Evolutionary conservation across 1,139 yeast species (phyloP).

Genomic region (Candida neerlandica): DNA sequence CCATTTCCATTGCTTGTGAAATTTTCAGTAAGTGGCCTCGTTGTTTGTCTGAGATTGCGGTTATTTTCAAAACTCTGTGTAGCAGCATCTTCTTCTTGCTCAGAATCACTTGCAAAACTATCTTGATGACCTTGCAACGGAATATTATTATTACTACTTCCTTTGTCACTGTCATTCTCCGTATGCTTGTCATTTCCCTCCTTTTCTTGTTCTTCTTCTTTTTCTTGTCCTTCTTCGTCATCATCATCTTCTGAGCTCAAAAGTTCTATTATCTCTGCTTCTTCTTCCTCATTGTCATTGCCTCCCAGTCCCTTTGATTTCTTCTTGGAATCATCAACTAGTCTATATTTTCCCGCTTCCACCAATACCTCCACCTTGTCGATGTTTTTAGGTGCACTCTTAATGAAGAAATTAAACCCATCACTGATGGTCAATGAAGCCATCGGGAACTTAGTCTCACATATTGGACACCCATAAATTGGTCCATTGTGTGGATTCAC

Average conservation of each 20-base stretch:
- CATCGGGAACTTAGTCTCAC: conserved; percentile 38
- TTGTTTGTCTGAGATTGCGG: background rate
- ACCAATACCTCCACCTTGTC: conserved; percentile 37
- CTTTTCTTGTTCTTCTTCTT: conserved; percentile 13
- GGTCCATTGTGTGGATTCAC: conserved; percentile 16
- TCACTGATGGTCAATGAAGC: conserved; percentile 43
- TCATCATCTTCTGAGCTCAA: conserved; percentile 34
- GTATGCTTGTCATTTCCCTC: background rate
- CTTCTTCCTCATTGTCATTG: conserved; percentile 10
- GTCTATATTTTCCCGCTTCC: conserved; percentile 38
- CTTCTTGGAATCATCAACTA: conserved; percentile 29
- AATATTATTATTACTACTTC: no score
- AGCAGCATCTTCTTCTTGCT: no score
- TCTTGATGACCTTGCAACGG: no score
- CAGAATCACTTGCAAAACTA: no score
- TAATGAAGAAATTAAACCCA: conserved; percentile 45
- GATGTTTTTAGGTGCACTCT: conserved; percentile 38
- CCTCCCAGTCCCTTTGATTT: background rate
- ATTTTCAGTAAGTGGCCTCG: background rate
- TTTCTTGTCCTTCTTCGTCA: no score
- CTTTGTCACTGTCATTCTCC: no score
- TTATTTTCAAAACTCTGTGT: background rate
- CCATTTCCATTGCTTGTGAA: conserved; percentile 1
- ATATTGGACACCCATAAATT: conserved; percentile 43
- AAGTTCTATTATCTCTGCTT: conserved; percentile 26